These are phyloP conservation scores for Begonia fuchsioides DNA, from an alignment of 306 rosid species.

Conservation along the genomic window DNA sequence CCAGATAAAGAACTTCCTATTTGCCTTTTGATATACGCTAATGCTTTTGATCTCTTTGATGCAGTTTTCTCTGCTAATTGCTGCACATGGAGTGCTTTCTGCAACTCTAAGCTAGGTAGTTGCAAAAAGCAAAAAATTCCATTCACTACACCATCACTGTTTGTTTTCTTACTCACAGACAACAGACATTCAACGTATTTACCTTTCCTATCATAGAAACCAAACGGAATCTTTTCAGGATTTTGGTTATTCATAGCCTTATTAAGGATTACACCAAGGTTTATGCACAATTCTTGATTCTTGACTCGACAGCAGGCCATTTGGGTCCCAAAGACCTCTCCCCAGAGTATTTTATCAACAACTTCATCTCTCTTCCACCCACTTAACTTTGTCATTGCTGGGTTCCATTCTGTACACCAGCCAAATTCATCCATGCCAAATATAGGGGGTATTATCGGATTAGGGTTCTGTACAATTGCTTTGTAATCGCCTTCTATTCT, in stretches of 20 bases:
- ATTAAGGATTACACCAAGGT: conserved; percentile 61
- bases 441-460: conserved; percentile 86
- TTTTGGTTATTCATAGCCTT: conserved; percentile 66
- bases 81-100: conserved; percentile 73
- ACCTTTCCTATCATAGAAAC: conserved; percentile 53
- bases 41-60: conserved; percentile 56
- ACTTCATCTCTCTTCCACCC: conserved; percentile 89
- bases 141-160: conserved; percentile 53
- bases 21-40: conserved; percentile 71
- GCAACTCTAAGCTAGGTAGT: conserved; percentile 83
- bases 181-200: conserved; percentile 71
- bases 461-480: conserved; percentile 87
- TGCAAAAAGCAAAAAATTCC: conserved; percentile 95
- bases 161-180: conserved; percentile 67
- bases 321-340: conserved; percentile 73
- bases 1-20: conserved; percentile 56
- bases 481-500: conserved; percentile 94
- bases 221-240: conserved; percentile 52
- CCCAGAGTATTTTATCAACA: conserved; percentile 84
- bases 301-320: conserved; percentile 66
- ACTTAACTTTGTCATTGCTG: conserved; percentile 72
- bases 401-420: conserved; percentile 97
- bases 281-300: conserved; percentile 80
- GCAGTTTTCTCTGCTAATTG: conserved; percentile 76
- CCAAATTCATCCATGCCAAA: conserved; percentile 92